Percentiles rank a stretch among this genome's conserved stretches.
These are phyloP conservation scores for Paraglomus brasilianum DNA, from an alignment of 192 early-diverging fungal genomes.

Conservation along the genomic window DNA sequence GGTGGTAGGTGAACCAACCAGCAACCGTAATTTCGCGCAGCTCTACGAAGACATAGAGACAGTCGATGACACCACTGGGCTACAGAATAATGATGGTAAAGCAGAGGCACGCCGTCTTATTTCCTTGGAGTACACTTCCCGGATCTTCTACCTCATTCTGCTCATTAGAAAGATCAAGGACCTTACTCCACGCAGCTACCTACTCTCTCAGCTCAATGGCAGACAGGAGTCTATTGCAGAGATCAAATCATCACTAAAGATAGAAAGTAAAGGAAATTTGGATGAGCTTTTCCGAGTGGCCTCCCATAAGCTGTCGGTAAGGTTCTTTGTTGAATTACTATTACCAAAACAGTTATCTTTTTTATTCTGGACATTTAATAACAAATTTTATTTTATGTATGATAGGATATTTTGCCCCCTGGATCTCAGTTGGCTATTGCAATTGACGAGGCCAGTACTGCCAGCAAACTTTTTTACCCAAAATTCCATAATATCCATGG, in stretches of 20 bases:
- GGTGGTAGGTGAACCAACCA: slow-evolving; percentile 1
- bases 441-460: neutral
- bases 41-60: neutral
- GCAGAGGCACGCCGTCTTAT: neutral
- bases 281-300: too few species aligned
- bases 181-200: neutral
- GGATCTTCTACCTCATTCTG: neutral
- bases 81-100: slow-evolving; percentile 5
- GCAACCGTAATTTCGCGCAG: slow-evolving; percentile 6
- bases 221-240: slow-evolving; percentile 10
- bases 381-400: too few species aligned
- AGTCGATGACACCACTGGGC: slow-evolving; percentile 1
- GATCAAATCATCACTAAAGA: too few species aligned
- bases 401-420: neutral
- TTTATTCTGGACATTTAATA: too few species aligned
- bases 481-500: neutral
- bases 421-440: neutral
- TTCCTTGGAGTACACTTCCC: neutral
- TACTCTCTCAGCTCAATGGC: neutral
- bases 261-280: too few species aligned
- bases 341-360: too few species aligned
- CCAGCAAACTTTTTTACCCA: slow-evolving; percentile 5
- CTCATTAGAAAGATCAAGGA: neutral
- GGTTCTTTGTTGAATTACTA: too few species aligned
- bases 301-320: too few species aligned